These are phyloP conservation scores for Solanum hybrid DNA, from an alignment of 305 asterid genomes.

Conservation along the genomic window DNA sequence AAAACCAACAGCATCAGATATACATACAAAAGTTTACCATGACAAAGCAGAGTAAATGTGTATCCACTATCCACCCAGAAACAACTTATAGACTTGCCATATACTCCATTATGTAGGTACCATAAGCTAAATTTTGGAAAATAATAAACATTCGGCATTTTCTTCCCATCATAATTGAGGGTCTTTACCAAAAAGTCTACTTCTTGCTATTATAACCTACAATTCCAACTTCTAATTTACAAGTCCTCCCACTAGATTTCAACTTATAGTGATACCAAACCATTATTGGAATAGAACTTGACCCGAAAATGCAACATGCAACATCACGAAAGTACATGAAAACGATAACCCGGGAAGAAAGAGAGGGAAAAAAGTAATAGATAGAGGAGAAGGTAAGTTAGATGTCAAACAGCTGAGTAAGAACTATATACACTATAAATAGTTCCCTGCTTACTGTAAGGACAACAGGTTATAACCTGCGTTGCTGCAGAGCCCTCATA, in stretches of 20 bases:
- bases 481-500: background rate
- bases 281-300: background rate
- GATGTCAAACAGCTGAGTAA: slow-evolving; percentile 1
- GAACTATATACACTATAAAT: background rate
- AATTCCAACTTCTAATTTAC: background rate
- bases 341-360: background rate
- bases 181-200: background rate
- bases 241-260: background rate
- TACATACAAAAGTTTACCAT: background rate
- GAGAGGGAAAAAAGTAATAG: background rate
- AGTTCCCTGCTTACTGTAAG: background rate
- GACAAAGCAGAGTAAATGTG: background rate
- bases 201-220: background rate
- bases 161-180: background rate
- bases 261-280: background rate
- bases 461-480: slow-evolving; percentile 1
- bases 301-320: background rate
- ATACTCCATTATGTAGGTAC: background rate
- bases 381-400: background rate
- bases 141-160: background rate
- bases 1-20: background rate
- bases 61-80: background rate
- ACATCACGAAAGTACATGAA: background rate
- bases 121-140: background rate
- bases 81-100: background rate